A percentile compares a stretch with the other conserved stretches of the same genome.
phyloP scores from a whole-genome alignment of 2,329 filamentous ascomycete genomes.

The Emmonsia crescens region DNA sequence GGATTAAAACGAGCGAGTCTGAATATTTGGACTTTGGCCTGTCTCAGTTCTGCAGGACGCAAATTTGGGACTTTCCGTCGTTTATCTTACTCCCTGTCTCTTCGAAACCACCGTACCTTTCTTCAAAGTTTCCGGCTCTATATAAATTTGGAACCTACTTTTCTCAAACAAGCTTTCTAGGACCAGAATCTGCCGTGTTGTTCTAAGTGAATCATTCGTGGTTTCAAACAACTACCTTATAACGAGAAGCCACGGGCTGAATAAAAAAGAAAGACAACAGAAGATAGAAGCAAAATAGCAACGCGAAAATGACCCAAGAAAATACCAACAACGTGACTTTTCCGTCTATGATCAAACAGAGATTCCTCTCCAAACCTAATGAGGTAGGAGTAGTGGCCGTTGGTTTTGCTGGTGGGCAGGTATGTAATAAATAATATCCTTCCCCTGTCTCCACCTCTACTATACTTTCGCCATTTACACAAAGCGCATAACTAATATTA shows the following conservation, averaged over 20 bases:
- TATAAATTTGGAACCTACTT: neutral
- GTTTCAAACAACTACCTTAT: neutral
- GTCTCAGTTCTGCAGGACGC: neutral
- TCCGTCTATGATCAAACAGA: conserved; percentile 50
- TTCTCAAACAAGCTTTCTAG: neutral
- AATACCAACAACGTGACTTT: conserved; percentile 35
- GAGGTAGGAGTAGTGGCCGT: conserved; percentile 89
- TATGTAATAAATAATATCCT: conserved; percentile 38
- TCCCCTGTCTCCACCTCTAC: neutral
- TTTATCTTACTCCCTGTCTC: neutral
- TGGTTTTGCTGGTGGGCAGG: conserved; percentile 93
- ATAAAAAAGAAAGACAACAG: neutral
- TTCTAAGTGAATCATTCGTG: neutral
- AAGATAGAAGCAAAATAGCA: neutral
- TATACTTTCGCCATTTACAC: conserved; percentile 7
- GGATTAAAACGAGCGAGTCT: neutral
- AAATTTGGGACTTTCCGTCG: neutral
- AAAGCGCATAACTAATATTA: neutral
- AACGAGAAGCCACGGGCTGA: neutral
- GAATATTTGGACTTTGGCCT: neutral
- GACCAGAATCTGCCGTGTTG: neutral
- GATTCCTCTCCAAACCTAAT: conserved; percentile 68
- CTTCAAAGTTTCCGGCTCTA: neutral
- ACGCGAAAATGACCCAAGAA: neutral
- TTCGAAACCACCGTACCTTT: neutral